Evolutionary conservation across 2,329 filamentous ascomycete species (phyloP).

Genomic region (Graphium sp.): DNA sequence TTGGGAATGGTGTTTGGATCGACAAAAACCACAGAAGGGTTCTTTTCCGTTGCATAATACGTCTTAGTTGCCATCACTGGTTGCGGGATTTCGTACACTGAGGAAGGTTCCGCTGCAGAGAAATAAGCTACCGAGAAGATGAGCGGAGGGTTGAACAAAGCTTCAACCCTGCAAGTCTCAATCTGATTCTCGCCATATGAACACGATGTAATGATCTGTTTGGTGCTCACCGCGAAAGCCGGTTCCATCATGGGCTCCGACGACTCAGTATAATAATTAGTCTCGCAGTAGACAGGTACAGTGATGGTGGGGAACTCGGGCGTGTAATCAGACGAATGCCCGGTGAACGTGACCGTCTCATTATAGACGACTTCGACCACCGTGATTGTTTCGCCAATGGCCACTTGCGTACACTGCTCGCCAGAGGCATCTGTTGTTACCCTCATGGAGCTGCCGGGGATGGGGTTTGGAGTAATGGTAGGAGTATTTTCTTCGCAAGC

Average conservation of each 20-base stretch:
- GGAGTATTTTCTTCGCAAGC: too few species aligned
- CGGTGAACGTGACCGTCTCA: conserved; percentile 29
- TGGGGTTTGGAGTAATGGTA: too few species aligned
- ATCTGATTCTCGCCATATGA: too few species aligned
- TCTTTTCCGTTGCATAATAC: conserved; percentile 6
- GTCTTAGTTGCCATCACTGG: conserved; percentile 1
- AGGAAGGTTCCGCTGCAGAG: not conserved
- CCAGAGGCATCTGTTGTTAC: conserved; percentile 5
- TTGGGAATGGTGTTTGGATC: conserved; percentile 18
- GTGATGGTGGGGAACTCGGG: conserved; percentile 23
- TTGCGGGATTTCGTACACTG: not conserved
- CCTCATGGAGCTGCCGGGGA: too few species aligned
- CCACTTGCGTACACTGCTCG: conserved; percentile 16
- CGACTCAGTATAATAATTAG: too few species aligned
- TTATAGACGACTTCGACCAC: conserved; percentile 29
- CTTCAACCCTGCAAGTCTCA: too few species aligned
- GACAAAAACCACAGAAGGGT: conserved; percentile 7
- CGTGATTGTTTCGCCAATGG: conserved; percentile 14
- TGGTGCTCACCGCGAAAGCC: conserved; percentile 3
- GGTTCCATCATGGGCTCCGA: too few species aligned
- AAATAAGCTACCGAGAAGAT: not conserved
- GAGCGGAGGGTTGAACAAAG: too few species aligned
- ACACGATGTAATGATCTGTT: not conserved
- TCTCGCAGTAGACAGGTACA: conserved; percentile 20
- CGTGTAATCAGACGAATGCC: conserved; percentile 26